A percentile compares a stretch with the other conserved stretches of the same genome.
These are phyloP conservation scores for Pyrenochaeta sp. DNA, from an alignment of 2,329 filamentous ascomycete species.

Conservation along the genomic window DNA sequence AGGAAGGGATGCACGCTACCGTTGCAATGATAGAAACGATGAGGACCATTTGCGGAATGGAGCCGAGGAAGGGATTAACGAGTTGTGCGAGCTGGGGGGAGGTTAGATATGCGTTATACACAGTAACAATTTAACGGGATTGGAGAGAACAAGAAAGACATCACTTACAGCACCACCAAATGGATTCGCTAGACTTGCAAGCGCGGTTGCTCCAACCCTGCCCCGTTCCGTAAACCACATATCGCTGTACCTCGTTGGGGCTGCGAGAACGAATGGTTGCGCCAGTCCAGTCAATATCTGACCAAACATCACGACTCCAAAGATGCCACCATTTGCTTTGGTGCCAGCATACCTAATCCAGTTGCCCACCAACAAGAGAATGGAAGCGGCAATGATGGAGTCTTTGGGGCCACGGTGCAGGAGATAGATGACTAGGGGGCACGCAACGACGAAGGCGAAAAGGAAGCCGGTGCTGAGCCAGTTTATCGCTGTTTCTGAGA, in stretches of 20 bases:
- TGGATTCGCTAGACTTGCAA: slow-evolving; percentile 87
- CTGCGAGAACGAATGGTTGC: slow-evolving; percentile 90
- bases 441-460: slow-evolving; percentile 79
- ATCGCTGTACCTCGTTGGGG: slow-evolving; percentile 90
- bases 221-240: slow-evolving; percentile 91
- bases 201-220: slow-evolving; percentile 84
- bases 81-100: slow-evolving; percentile 70
- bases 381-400: slow-evolving; percentile 76
- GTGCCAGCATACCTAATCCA: slow-evolving; percentile 88
- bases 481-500: slow-evolving; percentile 80
- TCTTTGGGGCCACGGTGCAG: slow-evolving; percentile 82
- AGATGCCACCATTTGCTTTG: slow-evolving; percentile 66
- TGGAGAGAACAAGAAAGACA: slow-evolving; percentile 19
- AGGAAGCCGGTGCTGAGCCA: slow-evolving; percentile 91
- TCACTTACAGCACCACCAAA: slow-evolving; percentile 78
- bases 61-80: slow-evolving; percentile 79
- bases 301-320: slow-evolving; percentile 84
- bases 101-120: slow-evolving; percentile 2
- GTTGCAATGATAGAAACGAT: slow-evolving; percentile 85
- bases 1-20: slow-evolving; percentile 73
- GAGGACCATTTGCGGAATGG: slow-evolving; percentile 82
- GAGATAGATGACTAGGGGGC: slow-evolving; percentile 75
- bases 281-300: slow-evolving; percentile 89
- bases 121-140: neutral
- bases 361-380: slow-evolving; percentile 81